A percentile compares a stretch with the other conserved stretches of the same genome.
Conservation (phyloP, 257 asterid genomes). For the Solanum raphanifolium region DNA sequence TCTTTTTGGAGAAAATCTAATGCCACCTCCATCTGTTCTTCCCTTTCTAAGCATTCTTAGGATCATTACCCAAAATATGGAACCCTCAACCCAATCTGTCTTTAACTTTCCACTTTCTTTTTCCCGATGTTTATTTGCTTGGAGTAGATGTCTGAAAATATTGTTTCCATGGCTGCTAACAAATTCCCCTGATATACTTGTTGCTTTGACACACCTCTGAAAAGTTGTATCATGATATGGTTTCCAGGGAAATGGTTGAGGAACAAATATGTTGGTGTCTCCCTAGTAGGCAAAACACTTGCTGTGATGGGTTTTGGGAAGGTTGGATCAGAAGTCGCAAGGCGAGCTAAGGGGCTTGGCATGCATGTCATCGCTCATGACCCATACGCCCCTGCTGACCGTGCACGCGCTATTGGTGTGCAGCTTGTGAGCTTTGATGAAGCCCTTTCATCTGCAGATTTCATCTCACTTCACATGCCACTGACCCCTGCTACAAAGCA, state of each 20-base stretch:
- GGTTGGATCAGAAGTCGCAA: slow-evolving; percentile 96
- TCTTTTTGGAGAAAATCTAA: background rate
- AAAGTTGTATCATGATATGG: background rate
- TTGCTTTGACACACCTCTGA: background rate
- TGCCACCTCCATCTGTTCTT: background rate
- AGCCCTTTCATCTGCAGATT: slow-evolving; percentile 69
- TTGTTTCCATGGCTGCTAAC: background rate
- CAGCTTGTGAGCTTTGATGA: slow-evolving; percentile 86
- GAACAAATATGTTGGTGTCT: slow-evolving; percentile 87
- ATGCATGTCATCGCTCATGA: slow-evolving; percentile 94
- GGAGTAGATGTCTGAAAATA: background rate
- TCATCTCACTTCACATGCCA: slow-evolving; percentile 94
- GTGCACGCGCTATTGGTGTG: slow-evolving; percentile 89
- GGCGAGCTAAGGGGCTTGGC: slow-evolving; percentile 95
- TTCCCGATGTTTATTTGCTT: background rate
- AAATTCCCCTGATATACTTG: background rate
- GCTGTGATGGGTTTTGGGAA: slow-evolving; percentile 98
- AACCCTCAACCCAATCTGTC: background rate
- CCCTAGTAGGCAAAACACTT: slow-evolving; percentile 89
- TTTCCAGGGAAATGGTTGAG: slow-evolving; percentile 77
- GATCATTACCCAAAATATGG: background rate
- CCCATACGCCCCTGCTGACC: slow-evolving; percentile 91
- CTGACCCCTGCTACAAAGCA: slow-evolving; percentile 70
- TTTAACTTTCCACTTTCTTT: background rate
- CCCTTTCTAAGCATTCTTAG: background rate